Evolutionary conservation across 352 stramenopile genomes (phyloP).

Genomic region (Phytophthora fragariaefolia): DNA sequence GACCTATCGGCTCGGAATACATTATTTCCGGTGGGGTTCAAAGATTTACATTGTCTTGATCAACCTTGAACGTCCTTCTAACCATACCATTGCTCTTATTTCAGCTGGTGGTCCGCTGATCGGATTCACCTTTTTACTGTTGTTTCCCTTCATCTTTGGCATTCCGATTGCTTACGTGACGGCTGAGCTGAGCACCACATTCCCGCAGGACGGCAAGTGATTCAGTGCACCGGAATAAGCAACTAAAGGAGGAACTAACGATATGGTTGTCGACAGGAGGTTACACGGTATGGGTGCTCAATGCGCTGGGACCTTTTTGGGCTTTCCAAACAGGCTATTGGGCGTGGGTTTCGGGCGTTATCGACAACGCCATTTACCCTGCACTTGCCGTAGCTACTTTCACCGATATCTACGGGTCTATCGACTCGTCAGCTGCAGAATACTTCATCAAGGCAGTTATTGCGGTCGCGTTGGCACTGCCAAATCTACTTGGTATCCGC

Average conservation of each 20-base stretch:
- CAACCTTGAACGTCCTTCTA: neutral
- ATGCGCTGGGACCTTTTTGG: constrained; percentile 91
- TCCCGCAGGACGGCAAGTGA: constrained; percentile 75
- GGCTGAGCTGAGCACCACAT: constrained; percentile 91
- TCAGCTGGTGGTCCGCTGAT: constrained; percentile 61
- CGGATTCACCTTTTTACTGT: constrained; percentile 84
- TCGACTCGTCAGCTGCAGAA: constrained; percentile 36
- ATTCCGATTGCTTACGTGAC: constrained; percentile 93
- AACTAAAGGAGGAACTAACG: constrained; percentile 1
- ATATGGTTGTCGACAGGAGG: constrained; percentile 41
- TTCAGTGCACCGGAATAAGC: neutral
- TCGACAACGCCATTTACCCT: constrained; percentile 94
- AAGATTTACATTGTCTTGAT: neutral
- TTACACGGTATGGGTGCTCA: constrained; percentile 92
- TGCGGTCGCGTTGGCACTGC: constrained; percentile 47
- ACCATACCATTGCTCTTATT: neutral
- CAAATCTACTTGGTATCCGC: constrained; percentile 40
- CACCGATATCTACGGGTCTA: constrained; percentile 45
- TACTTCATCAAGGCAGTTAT: constrained; percentile 58
- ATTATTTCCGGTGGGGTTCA: constrained; percentile 42
- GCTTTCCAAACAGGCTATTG: constrained; percentile 81
- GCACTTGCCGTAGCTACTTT: constrained; percentile 67
- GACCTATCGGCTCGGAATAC: constrained; percentile 52
- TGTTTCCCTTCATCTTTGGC: constrained; percentile 92
- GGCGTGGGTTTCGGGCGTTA: constrained; percentile 89